These are phyloP conservation scores for Scedosporium apiospermum DNA, from an alignment of 2,329 filamentous ascomycete genomes.

Conservation along the genomic window DNA sequence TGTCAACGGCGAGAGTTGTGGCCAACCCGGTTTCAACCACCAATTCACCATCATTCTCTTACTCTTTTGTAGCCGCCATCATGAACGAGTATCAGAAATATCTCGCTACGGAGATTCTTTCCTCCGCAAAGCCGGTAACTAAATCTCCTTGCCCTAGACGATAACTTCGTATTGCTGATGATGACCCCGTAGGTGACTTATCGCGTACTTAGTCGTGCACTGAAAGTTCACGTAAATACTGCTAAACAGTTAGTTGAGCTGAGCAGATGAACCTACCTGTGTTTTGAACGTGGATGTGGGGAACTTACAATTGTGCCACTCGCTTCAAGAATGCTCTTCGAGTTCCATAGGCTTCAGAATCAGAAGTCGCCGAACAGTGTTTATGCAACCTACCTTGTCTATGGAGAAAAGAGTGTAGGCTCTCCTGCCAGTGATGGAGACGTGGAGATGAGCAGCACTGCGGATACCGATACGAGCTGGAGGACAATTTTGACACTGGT, in stretches of 20 bases:
- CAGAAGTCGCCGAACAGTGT: conserved; percentile 61
- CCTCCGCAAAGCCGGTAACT: conserved; percentile 62
- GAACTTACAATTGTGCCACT: neutral
- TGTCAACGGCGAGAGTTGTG: too few species aligned
- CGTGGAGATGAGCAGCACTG: conserved; percentile 60
- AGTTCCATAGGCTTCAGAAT: conserved; percentile 75
- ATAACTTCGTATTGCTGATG: conserved; percentile 8
- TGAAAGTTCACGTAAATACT: conserved; percentile 75
- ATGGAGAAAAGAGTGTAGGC: conserved; percentile 48
- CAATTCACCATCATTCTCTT: neutral
- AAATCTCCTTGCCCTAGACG: conserved; percentile 1
- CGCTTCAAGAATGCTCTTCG: conserved; percentile 65
- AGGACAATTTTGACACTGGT: conserved; percentile 56
- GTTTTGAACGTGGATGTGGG: neutral
- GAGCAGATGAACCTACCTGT: neutral
- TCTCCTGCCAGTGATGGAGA: conserved; percentile 43
- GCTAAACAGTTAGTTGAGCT: conserved; percentile 67
- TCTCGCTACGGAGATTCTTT: conserved; percentile 66
- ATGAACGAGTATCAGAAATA: conserved; percentile 58
- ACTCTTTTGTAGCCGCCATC: neutral
- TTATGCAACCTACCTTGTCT: conserved; percentile 88
- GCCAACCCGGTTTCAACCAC: neutral
- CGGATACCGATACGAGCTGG: conserved; percentile 46
- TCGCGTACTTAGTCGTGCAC: conserved; percentile 68
- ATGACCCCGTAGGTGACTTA: conserved; percentile 62